A percentile compares a stretch with the other conserved stretches of the same genome.
These are phyloP conservation scores for Pharus latifolius DNA, from an alignment of 176 grass and related monocot species.

Conservation along the genomic window DNA sequence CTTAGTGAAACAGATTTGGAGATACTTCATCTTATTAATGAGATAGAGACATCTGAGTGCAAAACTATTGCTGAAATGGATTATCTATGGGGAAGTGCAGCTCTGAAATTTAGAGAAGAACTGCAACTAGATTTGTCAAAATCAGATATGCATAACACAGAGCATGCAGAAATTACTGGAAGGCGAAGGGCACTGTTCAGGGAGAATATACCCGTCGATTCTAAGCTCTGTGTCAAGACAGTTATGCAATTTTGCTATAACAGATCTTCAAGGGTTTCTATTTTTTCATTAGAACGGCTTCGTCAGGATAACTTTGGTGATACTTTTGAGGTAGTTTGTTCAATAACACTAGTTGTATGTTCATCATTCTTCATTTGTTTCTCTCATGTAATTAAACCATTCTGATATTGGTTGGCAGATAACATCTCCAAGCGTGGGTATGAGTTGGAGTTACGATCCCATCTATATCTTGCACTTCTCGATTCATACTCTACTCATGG, in stretches of 20 bases:
- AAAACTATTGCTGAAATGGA: constrained; percentile 69
- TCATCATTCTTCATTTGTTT: neutral
- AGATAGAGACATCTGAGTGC: constrained; percentile 62
- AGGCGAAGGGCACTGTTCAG: constrained; percentile 56
- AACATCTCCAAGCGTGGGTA: constrained; percentile 15
- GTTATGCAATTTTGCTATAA: constrained; percentile 68
- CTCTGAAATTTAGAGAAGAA: constrained; percentile 68
- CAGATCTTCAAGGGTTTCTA: constrained; percentile 40
- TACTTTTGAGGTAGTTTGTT: constrained; percentile 46
- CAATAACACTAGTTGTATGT: neutral
- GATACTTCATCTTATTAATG: constrained; percentile 77
- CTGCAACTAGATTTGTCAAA: constrained; percentile 43
- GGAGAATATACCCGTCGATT: constrained; percentile 91
- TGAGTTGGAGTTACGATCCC: constrained; percentile 57
- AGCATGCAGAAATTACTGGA: constrained; percentile 40
- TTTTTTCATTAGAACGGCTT: constrained; percentile 62
- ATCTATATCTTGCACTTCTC: constrained; percentile 70
- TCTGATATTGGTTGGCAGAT: constrained; percentile 32
- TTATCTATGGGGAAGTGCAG: constrained; percentile 73
- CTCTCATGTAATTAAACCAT: neutral
- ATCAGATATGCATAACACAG: constrained; percentile 20
- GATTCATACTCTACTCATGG: constrained; percentile 71
- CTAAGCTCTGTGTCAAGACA: constrained; percentile 56
- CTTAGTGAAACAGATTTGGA: constrained; percentile 76
- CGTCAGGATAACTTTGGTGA: constrained; percentile 29